Conservation (phyloP, 257 asterid genomes). For the Eustoma russellianum region DNA sequence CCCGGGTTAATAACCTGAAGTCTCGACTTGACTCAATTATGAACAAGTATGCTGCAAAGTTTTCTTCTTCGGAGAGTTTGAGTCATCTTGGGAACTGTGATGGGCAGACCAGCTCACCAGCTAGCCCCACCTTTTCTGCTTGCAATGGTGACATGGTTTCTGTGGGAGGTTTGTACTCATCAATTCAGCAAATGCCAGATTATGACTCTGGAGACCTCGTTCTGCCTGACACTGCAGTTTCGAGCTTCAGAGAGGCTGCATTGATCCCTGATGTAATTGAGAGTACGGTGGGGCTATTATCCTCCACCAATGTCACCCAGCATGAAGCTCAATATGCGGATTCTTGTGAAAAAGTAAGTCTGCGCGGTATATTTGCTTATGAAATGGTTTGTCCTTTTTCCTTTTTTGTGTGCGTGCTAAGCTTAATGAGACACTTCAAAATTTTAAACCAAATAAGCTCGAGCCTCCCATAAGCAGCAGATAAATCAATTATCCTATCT, state of each 20-base stretch:
- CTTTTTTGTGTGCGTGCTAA: no score
- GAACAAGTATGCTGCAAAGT: conserved; percentile 49
- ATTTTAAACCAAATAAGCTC: no score
- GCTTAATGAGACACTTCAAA: no score
- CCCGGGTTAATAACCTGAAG: conserved; percentile 61
- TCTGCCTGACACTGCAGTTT: conserved; percentile 42
- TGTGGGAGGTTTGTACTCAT: conserved; percentile 31
- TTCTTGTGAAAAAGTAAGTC: conserved; percentile 59
- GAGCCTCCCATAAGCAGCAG: no score
- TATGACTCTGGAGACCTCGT: conserved; percentile 52
- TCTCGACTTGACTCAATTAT: conserved; percentile 47
- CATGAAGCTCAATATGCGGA: conserved; percentile 50
- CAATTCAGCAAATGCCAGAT: conserved; percentile 34
- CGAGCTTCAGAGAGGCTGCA: conserved; percentile 56
- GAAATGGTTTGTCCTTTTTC: background rate
- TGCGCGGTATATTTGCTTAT: background rate
- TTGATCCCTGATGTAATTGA: conserved; percentile 70
- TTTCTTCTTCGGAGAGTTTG: conserved; percentile 88
- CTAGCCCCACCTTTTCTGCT: conserved; percentile 66
- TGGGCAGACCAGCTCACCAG: conserved; percentile 46
- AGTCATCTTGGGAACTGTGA: conserved; percentile 55
- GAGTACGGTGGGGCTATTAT: conserved; percentile 60
- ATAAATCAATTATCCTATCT: no score
- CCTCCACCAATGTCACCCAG: conserved; percentile 63
- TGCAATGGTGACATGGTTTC: conserved; percentile 57